Evolutionary conservation across 805 yeast species (phyloP).

Genomic region (Diddensiella transvaalensis): DNA sequence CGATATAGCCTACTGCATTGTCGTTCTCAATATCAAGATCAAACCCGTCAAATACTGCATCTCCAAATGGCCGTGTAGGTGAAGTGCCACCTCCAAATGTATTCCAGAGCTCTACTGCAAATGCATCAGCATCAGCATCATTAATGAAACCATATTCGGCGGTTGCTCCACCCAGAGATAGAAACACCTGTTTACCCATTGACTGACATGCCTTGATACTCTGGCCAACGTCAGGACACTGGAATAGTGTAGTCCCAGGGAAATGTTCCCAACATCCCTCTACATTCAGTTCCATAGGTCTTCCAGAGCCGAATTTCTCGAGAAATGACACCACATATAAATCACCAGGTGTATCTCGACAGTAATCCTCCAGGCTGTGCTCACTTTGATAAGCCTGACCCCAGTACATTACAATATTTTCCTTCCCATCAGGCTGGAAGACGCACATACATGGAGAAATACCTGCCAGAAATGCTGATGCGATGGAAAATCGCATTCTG

Average conservation of each 20-base stretch:
- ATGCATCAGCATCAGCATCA: slow-evolving; percentile 45
- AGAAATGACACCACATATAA: slow-evolving; percentile 61
- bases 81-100: slow-evolving; percentile 45
- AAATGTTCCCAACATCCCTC: slow-evolving; percentile 38
- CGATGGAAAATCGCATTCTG: too few relatives aligned
- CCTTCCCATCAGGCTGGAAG: slow-evolving; percentile 33
- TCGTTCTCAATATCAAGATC: slow-evolving; percentile 59
- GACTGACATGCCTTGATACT: slow-evolving; percentile 73
- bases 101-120: slow-evolving; percentile 44
- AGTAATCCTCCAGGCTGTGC: slow-evolving; percentile 48
- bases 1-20: slow-evolving; percentile 47
- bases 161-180: slow-evolving; percentile 60
- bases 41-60: slow-evolving; percentile 62
- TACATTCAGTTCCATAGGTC: slow-evolving; percentile 40
- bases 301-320: slow-evolving; percentile 40
- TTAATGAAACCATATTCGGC: slow-evolving; percentile 49
- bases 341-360: slow-evolving; percentile 64
- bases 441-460: background rate
- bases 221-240: slow-evolving; percentile 45
- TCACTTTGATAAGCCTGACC: slow-evolving; percentile 66
- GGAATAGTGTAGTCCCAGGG: slow-evolving; percentile 37
- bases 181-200: slow-evolving; percentile 64
- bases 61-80: slow-evolving; percentile 44
- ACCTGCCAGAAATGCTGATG: background rate
- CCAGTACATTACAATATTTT: slow-evolving; percentile 75